These are phyloP conservation scores for Aeminium ludgeri DNA, from an alignment of 495 filamentous ascomycete species.

Conservation along the genomic window DNA sequence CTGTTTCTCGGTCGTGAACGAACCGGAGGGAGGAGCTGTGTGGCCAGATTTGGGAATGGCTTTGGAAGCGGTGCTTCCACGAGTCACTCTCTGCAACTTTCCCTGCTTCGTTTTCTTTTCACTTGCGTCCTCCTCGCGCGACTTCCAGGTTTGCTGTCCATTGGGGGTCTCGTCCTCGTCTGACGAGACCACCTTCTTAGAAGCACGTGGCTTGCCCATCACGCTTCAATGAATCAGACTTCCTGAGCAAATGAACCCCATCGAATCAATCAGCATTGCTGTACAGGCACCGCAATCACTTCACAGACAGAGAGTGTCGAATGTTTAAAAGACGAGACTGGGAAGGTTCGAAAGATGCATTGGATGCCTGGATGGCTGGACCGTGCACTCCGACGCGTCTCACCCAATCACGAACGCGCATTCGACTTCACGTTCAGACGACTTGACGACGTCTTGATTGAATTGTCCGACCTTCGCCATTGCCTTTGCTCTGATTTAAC, in stretches of 20 bases:
- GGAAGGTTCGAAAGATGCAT: too few species aligned
- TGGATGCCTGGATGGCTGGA: too few species aligned
- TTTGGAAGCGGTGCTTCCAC: too few species aligned
- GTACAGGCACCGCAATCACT: neutral
- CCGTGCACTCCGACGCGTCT: too few species aligned
- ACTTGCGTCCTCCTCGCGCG: slow-evolving; percentile 11
- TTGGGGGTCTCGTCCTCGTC: slow-evolving; percentile 24
- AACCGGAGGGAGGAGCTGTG: too few species aligned
- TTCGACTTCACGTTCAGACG: neutral
- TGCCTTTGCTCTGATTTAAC: too few species aligned
- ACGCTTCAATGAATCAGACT: slow-evolving; percentile 6
- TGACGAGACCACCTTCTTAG: slow-evolving; percentile 31
- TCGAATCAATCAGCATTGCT: too few species aligned
- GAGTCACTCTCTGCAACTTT: neutral
- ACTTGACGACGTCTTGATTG: neutral
- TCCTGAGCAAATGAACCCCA: neutral
- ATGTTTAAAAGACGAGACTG: too few species aligned
- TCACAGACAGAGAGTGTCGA: neutral
- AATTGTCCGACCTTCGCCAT: too few species aligned
- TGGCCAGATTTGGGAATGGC: too few species aligned
- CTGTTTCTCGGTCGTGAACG: slow-evolving; percentile 2
- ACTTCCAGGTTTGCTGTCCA: neutral
- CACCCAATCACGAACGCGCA: too few species aligned
- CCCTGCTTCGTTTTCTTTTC: slow-evolving; percentile 9
- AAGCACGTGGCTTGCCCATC: slow-evolving; percentile 29